Conservation (phyloP, 1,139 yeast genomes). For the Suhomyces atakaporum region DNA sequence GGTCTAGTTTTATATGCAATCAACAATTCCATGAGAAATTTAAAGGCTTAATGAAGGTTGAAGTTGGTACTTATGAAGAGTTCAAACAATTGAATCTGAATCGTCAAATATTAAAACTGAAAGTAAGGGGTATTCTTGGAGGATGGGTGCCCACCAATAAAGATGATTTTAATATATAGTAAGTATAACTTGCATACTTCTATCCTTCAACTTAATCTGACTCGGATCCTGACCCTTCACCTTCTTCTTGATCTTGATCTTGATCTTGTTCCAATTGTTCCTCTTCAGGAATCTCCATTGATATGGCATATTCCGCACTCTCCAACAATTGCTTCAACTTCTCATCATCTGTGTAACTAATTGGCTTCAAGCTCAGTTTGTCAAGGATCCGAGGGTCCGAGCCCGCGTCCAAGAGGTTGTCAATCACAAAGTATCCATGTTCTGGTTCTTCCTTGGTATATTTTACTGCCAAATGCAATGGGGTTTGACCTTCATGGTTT, state of each 20-base stretch:
- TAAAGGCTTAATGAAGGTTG: slow-evolving; percentile 14
- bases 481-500: slow-evolving; percentile 82
- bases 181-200: too few species aligned
- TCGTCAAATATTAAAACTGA: slow-evolving; percentile 27
- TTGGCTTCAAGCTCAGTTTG: slow-evolving; percentile 62
- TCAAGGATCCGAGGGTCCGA: slow-evolving; percentile 67
- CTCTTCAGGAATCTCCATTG: slow-evolving; percentile 38
- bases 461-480: slow-evolving; percentile 82
- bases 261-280: slow-evolving; percentile 29
- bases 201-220: slow-evolving; percentile 22
- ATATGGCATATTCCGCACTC: slow-evolving; percentile 76
- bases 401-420: slow-evolving; percentile 88
- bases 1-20: slow-evolving; percentile 46
- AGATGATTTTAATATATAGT: slow-evolving; percentile 33
- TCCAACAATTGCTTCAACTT: slow-evolving; percentile 64
- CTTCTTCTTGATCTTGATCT: too few species aligned
- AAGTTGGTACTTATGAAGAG: slow-evolving; percentile 22
- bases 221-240: slow-evolving; percentile 39
- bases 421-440: slow-evolving; percentile 77
- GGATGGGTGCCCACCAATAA: slow-evolving; percentile 34
- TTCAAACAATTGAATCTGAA: slow-evolving; percentile 26
- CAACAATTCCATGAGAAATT: slow-evolving; percentile 23
- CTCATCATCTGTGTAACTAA: slow-evolving; percentile 64
- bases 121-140: slow-evolving; percentile 25
- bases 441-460: slow-evolving; percentile 80